Conservation (phyloP, 2,329 filamentous ascomycete genomes). For the Cladophialophora psammophila region DNA sequence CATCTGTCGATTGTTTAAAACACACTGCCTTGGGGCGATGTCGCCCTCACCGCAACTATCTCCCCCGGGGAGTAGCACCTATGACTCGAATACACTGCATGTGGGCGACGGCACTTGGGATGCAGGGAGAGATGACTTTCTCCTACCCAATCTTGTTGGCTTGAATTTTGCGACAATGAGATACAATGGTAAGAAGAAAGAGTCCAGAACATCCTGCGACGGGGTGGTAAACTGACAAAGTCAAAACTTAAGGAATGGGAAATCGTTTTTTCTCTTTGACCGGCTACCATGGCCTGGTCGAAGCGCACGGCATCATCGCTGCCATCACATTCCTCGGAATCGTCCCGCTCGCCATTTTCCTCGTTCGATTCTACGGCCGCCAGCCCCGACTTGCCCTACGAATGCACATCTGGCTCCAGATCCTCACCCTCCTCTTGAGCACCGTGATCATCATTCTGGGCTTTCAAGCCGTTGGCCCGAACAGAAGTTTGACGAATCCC, state of each 20-base stretch:
- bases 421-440: conserved; percentile 65
- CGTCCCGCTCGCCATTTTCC: conserved; percentile 66
- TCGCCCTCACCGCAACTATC: conserved; percentile 55
- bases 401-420: conserved; percentile 69
- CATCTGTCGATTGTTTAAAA: conserved; percentile 11
- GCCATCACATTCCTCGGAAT: conserved; percentile 68
- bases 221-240: conserved; percentile 29
- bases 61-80: conserved; percentile 66
- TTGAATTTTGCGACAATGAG: conserved; percentile 71
- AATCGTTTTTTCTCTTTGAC: conserved; percentile 68
- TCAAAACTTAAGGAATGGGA: conserved; percentile 64
- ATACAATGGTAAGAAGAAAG: conserved; percentile 64
- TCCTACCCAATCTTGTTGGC: conserved; percentile 69
- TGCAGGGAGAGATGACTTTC: conserved; percentile 65
- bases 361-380: conserved; percentile 67
- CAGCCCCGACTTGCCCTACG: conserved; percentile 63
- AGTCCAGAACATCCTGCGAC: not conserved
- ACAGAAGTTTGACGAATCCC: conserved; percentile 68
- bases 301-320: conserved; percentile 66
- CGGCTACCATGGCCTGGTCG: conserved; percentile 65
- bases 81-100: conserved; percentile 66
- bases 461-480: conserved; percentile 69
- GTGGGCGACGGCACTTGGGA: conserved; percentile 75
- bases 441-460: conserved; percentile 69
- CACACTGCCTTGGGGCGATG: conserved; percentile 42